Evolutionary conservation across 495 filamentous ascomycete species (phyloP).

Genomic region (Niebla homalea): DNA sequence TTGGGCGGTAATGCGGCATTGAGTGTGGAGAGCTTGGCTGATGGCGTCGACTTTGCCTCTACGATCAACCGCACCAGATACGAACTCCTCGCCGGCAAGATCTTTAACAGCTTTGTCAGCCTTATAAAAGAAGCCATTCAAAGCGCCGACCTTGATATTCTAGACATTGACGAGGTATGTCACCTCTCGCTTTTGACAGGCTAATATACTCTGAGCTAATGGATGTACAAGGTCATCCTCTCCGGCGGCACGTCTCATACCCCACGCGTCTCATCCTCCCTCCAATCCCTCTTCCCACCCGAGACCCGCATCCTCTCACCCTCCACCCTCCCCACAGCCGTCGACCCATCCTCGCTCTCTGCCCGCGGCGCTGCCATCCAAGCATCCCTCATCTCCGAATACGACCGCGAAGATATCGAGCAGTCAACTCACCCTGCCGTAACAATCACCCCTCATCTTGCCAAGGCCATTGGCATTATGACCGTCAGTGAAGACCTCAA

Average conservation of each 20-base stretch:
- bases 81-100: constrained; percentile 73
- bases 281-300: constrained; percentile 66
- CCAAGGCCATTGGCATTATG: constrained; percentile 77
- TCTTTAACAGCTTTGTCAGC: constrained; percentile 74
- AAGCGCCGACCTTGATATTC: constrained; percentile 82
- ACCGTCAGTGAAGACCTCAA: constrained; percentile 47
- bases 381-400: constrained; percentile 82
- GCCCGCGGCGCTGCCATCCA: constrained; percentile 90
- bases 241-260: constrained; percentile 89
- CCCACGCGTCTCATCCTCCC: constrained; percentile 70
- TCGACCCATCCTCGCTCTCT: constrained; percentile 86
- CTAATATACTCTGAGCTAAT: not conserved
- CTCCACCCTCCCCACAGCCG: constrained; percentile 55
- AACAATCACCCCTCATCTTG: constrained; percentile 81
- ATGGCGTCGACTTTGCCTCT: constrained; percentile 79
- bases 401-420: constrained; percentile 84
- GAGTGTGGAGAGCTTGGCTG: constrained; percentile 75
- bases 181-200: not conserved
- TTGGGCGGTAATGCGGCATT: constrained; percentile 77
- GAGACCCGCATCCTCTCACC: constrained; percentile 71
- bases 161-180: constrained; percentile 75
- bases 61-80: constrained; percentile 88
- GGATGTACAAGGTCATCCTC: constrained; percentile 52
- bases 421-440: constrained; percentile 92
- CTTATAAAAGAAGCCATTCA: constrained; percentile 72